Evolutionary conservation across 345 rosid genomes (phyloP).

Genomic region (Arabis alpina): DNA sequence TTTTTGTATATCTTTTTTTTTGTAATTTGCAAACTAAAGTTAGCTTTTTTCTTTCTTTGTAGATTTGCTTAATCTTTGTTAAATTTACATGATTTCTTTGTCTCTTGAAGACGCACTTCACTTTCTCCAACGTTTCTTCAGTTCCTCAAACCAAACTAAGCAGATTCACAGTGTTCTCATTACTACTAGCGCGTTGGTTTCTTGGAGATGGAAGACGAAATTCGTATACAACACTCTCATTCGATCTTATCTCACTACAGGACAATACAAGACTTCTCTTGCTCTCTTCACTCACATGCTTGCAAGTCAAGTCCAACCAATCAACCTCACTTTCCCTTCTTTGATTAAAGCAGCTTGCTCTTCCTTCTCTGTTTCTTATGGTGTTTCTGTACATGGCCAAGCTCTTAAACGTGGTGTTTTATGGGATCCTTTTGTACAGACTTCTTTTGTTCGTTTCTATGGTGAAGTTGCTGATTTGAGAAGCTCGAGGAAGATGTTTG

Average conservation of each 20-base stretch:
- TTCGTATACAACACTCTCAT: slow-evolving; percentile 64
- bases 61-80: slow-evolving; percentile 5
- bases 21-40: slow-evolving; percentile 5
- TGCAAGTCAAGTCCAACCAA: slow-evolving; percentile 49
- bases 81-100: slow-evolving; percentile 33
- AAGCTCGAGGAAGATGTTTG: slow-evolving; percentile 58
- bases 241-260: slow-evolving; percentile 57
- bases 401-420: slow-evolving; percentile 54
- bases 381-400: slow-evolving; percentile 60
- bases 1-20: neutral
- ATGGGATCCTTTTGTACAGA: slow-evolving; percentile 56
- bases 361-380: slow-evolving; percentile 44
- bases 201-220: slow-evolving; percentile 50
- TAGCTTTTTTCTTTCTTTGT: neutral
- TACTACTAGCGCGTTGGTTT: slow-evolving; percentile 35
- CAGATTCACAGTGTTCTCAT: slow-evolving; percentile 62
- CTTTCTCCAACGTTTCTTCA: slow-evolving; percentile 55
- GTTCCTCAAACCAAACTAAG: slow-evolving; percentile 48
- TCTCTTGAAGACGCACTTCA: slow-evolving; percentile 52
- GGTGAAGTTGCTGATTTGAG: slow-evolving; percentile 39
- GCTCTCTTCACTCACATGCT: slow-evolving; percentile 67
- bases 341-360: slow-evolving; percentile 56
- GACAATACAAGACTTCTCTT: slow-evolving; percentile 46
- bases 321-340: slow-evolving; percentile 69
- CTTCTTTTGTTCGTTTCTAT: slow-evolving; percentile 58